Evolutionary conservation across 495 filamentous ascomycete species (phyloP), one percentile per base, ranked within the genome.

Genomic region (Clavariopsis aquatica): DNA sequence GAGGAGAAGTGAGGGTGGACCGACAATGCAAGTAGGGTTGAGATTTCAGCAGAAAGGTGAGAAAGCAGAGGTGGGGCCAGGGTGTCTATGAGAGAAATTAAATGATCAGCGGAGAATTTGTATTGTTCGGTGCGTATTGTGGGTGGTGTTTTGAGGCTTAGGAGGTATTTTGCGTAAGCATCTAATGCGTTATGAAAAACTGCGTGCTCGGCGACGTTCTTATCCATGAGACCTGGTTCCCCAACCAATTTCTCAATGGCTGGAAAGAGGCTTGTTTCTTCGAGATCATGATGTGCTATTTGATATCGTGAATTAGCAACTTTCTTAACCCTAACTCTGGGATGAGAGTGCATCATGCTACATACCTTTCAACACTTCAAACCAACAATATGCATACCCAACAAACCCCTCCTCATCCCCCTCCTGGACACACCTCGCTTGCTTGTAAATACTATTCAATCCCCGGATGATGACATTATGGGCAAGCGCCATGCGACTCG

Each of bases 401-500:
- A 83, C 70, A 58, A 81, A 79, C 10, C 72, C 62, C 17, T 64
- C 58, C 57, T 71, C 66, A 53, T 74, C 61, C 8, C 59, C 15
- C 19, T 49, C 24, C n/a, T 53, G 5, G 2, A 83, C 65, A 52
- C 75, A 63, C 0, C 75, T 76, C 0, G 78, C 76, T 70, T 82
- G 80, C 19, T 79, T 69, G 66, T 78, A 80, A 43, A 82, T 76
- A 31, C 73, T 73, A 59, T 82, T 83, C 10, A 82, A 74, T 9
- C 72, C 72, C 31, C 81, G 78, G 49, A 81, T 66, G 45, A 82
- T 74, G 19, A 74, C 63, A 65, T 82, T 82, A 69, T 82, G 80
- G 9, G 75, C 63, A 49, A 77, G 68, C 1, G 74, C 66, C 72
- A 82, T 78, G 26, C 77, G 72, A 13, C 74, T 74, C 5, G 77